phyloP scores from a whole-genome alignment of 345 rosid genomes.

The Punica granatum region DNA sequence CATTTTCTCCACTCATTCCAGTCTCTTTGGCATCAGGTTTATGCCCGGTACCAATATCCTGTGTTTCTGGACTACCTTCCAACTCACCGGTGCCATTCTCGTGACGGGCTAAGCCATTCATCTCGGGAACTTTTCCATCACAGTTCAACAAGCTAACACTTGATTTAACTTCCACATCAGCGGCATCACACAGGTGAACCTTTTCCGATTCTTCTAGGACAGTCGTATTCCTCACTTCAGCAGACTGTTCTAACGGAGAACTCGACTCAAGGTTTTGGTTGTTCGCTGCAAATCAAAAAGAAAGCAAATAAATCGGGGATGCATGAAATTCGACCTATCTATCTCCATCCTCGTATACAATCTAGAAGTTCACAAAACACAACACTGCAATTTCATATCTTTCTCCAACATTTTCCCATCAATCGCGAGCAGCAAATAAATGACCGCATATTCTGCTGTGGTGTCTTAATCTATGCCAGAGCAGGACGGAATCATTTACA shows the following conservation, averaged over 20 bases:
- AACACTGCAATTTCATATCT: background rate
- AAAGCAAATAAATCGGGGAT: background rate
- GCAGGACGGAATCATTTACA: background rate
- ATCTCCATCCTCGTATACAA: background rate
- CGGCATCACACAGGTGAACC: background rate
- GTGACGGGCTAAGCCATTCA: background rate
- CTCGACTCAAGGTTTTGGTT: background rate
- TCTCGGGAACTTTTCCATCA: background rate
- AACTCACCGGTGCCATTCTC: background rate
- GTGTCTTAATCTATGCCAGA: background rate
- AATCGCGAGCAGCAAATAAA: background rate
- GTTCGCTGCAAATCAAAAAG: background rate
- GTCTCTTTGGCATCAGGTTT: background rate
- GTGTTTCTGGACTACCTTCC: background rate
- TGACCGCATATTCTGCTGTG: too few species aligned
- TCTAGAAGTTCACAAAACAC: background rate
- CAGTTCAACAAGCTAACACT: background rate
- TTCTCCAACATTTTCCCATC: background rate
- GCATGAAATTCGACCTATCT: background rate
- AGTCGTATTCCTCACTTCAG: background rate
- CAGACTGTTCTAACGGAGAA: background rate
- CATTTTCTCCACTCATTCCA: background rate
- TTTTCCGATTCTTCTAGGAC: background rate
- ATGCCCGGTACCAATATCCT: background rate
- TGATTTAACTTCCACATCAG: constrained; percentile 1